phyloP scores from a whole-genome alignment of 129 eudicot species.

The Centaurea solstitialis region DNA sequence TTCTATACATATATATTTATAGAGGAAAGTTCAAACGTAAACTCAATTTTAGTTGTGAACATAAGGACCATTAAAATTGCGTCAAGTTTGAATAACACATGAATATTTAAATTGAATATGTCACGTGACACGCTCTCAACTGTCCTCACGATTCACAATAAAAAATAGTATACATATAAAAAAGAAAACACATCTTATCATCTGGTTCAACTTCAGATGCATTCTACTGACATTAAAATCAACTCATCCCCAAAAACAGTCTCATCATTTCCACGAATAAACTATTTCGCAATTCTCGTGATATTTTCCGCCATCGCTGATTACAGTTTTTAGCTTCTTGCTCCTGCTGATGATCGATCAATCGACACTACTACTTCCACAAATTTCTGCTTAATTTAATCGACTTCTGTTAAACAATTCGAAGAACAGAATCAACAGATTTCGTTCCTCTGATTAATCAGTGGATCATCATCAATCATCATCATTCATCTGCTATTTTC shows the following conservation, averaged over 20 bases:
- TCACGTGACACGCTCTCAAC: too few relatives aligned
- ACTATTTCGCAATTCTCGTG: constrained; percentile 6
- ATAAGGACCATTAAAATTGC: too few relatives aligned
- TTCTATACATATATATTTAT: too few relatives aligned
- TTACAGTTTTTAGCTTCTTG: background rate
- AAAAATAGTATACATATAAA: background rate
- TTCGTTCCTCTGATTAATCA: background rate
- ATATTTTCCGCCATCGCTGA: background rate
- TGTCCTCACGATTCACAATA: too few relatives aligned
- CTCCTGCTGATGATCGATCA: background rate
- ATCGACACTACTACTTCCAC: background rate
- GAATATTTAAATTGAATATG: too few relatives aligned
- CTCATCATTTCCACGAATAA: constrained; percentile 3
- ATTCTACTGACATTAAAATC: constrained; percentile 20
- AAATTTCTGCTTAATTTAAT: background rate
- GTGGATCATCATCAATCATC: too few relatives aligned
- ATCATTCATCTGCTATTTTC: background rate
- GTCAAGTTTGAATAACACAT: too few relatives aligned
- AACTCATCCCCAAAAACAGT: constrained; percentile 12
- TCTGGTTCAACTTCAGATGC: constrained; percentile 27
- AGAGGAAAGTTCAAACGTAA: too few relatives aligned
- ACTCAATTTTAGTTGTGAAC: too few relatives aligned
- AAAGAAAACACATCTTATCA: constrained; percentile 8
- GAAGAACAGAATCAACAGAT: background rate
- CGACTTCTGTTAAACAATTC: background rate